Evolutionary conservation across 768 basidiomycete species (phyloP).

Genomic region (Tephrocybe sp.): DNA sequence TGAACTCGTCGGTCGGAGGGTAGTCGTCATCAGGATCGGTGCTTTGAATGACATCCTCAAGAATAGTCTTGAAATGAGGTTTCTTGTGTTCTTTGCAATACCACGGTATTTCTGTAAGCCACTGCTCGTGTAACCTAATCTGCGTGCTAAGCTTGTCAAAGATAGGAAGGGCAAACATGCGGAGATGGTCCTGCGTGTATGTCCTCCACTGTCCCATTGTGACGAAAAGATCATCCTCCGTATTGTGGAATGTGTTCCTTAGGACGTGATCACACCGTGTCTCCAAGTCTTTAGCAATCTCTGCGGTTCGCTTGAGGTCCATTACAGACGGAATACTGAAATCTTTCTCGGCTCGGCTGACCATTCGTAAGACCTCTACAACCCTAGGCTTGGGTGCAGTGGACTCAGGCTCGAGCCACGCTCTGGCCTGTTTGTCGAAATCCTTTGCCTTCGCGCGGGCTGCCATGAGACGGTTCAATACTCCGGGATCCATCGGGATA

Average conservation of each 20-base stretch:
- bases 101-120: slow-evolving; percentile 79
- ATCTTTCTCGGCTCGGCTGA: slow-evolving; percentile 71
- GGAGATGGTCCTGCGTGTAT: slow-evolving; percentile 69
- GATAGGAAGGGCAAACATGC: slow-evolving; percentile 68
- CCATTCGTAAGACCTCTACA: slow-evolving; percentile 66
- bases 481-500: slow-evolving; percentile 66
- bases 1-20: slow-evolving; percentile 77
- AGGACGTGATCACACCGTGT: slow-evolving; percentile 71
- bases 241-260: slow-evolving; percentile 55
- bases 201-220: slow-evolving; percentile 71
- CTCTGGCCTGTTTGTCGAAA: slow-evolving; percentile 73
- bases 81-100: slow-evolving; percentile 65
- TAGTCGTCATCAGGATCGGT: slow-evolving; percentile 78
- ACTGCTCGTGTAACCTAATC: slow-evolving; percentile 61
- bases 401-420: slow-evolving; percentile 62
- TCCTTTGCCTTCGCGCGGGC: slow-evolving; percentile 71
- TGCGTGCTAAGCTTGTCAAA: slow-evolving; percentile 74
- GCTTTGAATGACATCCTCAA: slow-evolving; percentile 72
- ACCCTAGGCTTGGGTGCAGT: slow-evolving; percentile 58
- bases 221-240: slow-evolving; percentile 64
- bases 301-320: slow-evolving; percentile 66
- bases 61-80: slow-evolving; percentile 59
- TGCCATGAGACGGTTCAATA: slow-evolving; percentile 63
- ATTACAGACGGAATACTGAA: slow-evolving; percentile 66
- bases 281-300: slow-evolving; percentile 79